Conservation (phyloP, 805 yeast species). For the Lachancea lanzarotensis region DNA sequence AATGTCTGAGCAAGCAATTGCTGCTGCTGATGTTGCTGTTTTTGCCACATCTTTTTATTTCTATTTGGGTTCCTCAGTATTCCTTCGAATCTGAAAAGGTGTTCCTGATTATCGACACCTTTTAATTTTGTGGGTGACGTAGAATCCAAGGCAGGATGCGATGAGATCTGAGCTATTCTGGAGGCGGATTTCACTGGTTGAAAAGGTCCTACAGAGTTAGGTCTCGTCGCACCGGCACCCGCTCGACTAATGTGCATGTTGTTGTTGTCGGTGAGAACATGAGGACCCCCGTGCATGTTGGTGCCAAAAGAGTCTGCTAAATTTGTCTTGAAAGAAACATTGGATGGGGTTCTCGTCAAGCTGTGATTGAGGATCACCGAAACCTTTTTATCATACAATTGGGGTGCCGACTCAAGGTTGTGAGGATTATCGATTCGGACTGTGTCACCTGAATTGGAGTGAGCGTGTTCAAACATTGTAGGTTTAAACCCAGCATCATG, state of each 20-base stretch:
- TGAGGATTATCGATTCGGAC: slow-evolving; percentile 42
- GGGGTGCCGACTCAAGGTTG: slow-evolving; percentile 68
- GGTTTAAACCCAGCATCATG: slow-evolving; percentile 13
- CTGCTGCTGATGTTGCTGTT: slow-evolving; percentile 22
- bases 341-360: slow-evolving; percentile 66
- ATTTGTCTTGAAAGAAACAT: slow-evolving; percentile 68
- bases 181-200: neutral
- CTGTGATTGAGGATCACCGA: slow-evolving; percentile 68
- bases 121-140: slow-evolving; percentile 16
- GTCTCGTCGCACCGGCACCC: slow-evolving; percentile 16
- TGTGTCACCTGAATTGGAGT: slow-evolving; percentile 55
- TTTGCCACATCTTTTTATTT: slow-evolving; percentile 27
- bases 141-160: slow-evolving; percentile 22
- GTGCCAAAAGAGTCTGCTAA: slow-evolving; percentile 59
- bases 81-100: slow-evolving; percentile 40
- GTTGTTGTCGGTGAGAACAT: slow-evolving; percentile 11
- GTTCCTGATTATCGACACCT: slow-evolving; percentile 33
- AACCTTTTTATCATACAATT: slow-evolving; percentile 72
- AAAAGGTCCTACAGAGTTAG: slow-evolving; percentile 6
- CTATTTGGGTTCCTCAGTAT: slow-evolving; percentile 35
- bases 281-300: slow-evolving; percentile 20
- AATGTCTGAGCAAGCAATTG: slow-evolving; percentile 22
- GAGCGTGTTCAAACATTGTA: slow-evolving; percentile 28
- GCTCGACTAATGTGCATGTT: slow-evolving; percentile 11
- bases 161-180: slow-evolving; percentile 7